Evolutionary conservation across 2,329 filamentous ascomycete genomes (phyloP).

Genomic region (Ophiostoma novo-ulmi): DNA sequence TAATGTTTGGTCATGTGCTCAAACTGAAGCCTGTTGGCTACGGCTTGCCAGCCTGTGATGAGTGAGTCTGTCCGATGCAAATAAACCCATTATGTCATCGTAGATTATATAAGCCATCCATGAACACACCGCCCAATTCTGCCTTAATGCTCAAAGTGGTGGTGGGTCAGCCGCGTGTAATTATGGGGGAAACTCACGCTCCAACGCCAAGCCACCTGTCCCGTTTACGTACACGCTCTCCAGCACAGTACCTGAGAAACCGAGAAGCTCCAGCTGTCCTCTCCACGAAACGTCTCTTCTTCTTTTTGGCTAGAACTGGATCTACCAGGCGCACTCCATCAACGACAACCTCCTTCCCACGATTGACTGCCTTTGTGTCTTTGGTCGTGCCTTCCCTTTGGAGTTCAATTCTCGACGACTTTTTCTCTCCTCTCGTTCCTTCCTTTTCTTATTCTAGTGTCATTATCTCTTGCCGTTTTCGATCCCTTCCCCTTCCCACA

Average conservation of each 20-base stretch:
- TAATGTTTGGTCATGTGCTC: neutral
- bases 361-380: neutral
- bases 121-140: constrained; percentile 22
- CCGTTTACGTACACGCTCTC: constrained; percentile 8
- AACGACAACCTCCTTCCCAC: constrained; percentile 15
- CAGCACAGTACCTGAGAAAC: constrained; percentile 17
- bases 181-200: constrained; percentile 14
- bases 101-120: neutral
- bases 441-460: constrained; percentile 2
- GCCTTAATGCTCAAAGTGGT: constrained; percentile 11
- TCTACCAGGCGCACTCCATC: constrained; percentile 20
- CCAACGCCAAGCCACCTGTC: constrained; percentile 15
- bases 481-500: too few species aligned
- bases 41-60: neutral
- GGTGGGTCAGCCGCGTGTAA: constrained; percentile 23
- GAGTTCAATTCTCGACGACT: constrained; percentile 7
- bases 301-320: constrained; percentile 15
- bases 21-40: neutral
- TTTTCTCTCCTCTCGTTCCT: neutral
- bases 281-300: constrained; percentile 22
- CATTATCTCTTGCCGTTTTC: neutral
- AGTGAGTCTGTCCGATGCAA: neutral
- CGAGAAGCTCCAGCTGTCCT: constrained; percentile 27
- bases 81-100: neutral
- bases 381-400: neutral